Evolutionary conservation across 805 yeast genomes (phyloP).

Genomic region (Saccharomyces kudriavzevii): DNA sequence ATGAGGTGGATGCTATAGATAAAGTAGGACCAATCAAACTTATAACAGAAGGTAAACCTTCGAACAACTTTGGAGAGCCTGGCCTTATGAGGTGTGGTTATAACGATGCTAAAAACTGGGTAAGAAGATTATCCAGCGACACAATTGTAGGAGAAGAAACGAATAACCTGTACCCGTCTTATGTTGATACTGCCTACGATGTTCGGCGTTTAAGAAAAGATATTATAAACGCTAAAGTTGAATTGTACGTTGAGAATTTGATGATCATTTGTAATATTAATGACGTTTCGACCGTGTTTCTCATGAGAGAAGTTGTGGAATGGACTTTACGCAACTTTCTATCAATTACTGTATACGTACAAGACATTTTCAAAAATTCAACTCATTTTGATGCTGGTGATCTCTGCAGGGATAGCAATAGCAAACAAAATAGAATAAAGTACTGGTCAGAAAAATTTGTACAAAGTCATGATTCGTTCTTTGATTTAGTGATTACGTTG

Average conservation of each 20-base stretch:
- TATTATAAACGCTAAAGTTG: slow-evolving; percentile 58
- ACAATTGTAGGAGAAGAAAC: slow-evolving; percentile 6
- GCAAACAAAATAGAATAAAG: slow-evolving; percentile 38
- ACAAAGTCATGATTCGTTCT: slow-evolving; percentile 30
- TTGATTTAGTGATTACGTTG: slow-evolving; percentile 73
- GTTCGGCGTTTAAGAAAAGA: slow-evolving; percentile 33
- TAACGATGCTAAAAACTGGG: slow-evolving; percentile 16
- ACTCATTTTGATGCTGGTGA: slow-evolving; percentile 53
- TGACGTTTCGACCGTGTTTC: slow-evolving; percentile 62
- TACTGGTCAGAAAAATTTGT: slow-evolving; percentile 65
- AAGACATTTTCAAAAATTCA: slow-evolving; percentile 52
- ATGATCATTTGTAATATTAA: slow-evolving; percentile 69
- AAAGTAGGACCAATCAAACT: neutral
- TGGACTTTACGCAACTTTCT: slow-evolving; percentile 48
- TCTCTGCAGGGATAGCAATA: slow-evolving; percentile 35
- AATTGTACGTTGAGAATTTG: slow-evolving; percentile 57
- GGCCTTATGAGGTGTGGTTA: neutral
- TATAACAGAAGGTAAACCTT: neutral
- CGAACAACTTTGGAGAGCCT: neutral
- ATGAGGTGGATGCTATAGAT: neutral
- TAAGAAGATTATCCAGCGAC: slow-evolving; percentile 14
- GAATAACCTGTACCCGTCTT: slow-evolving; percentile 1
- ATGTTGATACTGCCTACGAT: neutral
- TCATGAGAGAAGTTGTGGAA: slow-evolving; percentile 67
- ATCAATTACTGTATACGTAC: slow-evolving; percentile 55